These are phyloP conservation scores for Persicaria maculosa DNA, from an alignment of 148 eudicot species.

Conservation along the genomic window DNA sequence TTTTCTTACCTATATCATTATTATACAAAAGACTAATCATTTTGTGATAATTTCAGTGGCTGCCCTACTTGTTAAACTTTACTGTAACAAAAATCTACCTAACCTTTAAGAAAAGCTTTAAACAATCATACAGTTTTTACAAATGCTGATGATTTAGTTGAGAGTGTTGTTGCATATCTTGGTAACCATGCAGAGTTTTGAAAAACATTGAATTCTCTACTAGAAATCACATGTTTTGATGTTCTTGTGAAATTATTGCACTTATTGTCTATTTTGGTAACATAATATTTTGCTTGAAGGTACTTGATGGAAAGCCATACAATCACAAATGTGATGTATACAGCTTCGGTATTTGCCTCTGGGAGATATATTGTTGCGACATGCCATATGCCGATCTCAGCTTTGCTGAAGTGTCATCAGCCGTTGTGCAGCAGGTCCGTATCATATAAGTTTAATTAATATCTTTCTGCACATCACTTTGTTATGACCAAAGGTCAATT, in stretches of 20 bases:
- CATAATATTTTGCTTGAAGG: constrained; percentile 33
- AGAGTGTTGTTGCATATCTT: no score
- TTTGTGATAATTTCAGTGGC: not conserved
- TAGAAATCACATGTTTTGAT: not conserved
- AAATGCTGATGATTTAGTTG: not conserved
- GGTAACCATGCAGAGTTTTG: not conserved
- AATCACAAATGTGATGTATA: constrained; percentile 87
- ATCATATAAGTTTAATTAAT: not conserved
- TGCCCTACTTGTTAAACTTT: not conserved
- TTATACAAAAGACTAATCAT: not conserved
- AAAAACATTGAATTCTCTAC: not conserved
- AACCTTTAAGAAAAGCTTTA: not conserved
- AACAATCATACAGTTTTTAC: not conserved
- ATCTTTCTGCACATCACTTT: not conserved
- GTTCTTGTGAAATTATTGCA: not conserved
- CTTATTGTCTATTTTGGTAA: not conserved
- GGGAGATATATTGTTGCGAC: constrained; percentile 93
- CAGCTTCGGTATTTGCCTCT: constrained; percentile 77
- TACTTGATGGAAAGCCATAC: constrained; percentile 83
- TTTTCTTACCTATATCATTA: not conserved
- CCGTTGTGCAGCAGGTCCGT: constrained; percentile 68
- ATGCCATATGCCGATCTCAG: constrained; percentile 67
- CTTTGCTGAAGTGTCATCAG: constrained; percentile 72
- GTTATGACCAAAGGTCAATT: no score
- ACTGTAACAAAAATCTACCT: not conserved